Evolutionary conservation across 345 rosid species (phyloP).

Genomic region (Reutealis trisperma): DNA sequence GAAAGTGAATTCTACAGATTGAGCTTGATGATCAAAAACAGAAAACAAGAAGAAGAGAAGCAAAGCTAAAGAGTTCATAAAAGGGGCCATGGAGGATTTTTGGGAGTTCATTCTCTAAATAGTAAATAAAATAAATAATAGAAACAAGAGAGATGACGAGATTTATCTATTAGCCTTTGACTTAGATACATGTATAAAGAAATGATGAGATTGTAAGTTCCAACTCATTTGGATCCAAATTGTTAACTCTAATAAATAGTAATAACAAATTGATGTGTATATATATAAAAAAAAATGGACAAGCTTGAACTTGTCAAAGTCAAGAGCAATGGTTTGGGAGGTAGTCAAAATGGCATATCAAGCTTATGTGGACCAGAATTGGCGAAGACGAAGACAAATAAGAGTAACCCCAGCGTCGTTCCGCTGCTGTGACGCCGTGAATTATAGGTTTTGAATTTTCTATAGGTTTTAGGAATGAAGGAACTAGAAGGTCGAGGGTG

Average conservation of each 20-base stretch:
- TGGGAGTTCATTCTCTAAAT: no score
- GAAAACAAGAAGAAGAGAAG: constrained; percentile 19
- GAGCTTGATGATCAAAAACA: constrained; percentile 13
- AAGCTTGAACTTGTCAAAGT: not conserved
- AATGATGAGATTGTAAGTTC: no score
- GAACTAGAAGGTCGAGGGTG: no score
- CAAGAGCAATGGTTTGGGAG: not conserved
- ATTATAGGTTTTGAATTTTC: not conserved
- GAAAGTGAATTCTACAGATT: constrained; percentile 32
- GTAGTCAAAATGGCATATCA: not conserved
- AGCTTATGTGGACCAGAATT: not conserved
- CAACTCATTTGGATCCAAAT: no score
- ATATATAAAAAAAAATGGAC: not conserved
- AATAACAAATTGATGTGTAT: not conserved
- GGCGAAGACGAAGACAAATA: not conserved
- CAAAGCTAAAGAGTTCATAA: constrained; percentile 5
- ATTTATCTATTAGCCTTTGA: no score
- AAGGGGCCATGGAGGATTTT: constrained; percentile 14
- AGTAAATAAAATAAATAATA: no score
- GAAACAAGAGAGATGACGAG: no score
- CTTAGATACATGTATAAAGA: no score
- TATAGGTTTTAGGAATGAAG: no score
- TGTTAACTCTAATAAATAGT: no score
- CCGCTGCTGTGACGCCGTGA: not conserved
- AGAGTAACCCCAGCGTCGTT: no score